Percentiles rank a stretch among this genome's conserved stretches.
Evolutionary conservation across 2,329 filamentous ascomycete species (phyloP).

Genomic region (Ophiobolus disseminans): DNA sequence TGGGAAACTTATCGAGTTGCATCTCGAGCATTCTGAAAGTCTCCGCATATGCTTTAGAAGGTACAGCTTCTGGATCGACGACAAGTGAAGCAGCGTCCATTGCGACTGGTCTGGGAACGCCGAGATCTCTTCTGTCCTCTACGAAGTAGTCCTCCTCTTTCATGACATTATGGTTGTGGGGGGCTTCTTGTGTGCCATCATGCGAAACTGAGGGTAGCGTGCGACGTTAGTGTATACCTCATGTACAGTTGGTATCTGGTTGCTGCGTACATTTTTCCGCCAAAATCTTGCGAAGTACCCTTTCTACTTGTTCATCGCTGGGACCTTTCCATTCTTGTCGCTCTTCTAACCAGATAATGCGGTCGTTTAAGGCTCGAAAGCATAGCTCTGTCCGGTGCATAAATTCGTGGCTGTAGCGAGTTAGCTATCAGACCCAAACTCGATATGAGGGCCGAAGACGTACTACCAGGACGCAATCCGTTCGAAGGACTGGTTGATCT

Average conservation of each 20-base stretch:
- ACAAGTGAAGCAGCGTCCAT: conserved; percentile 31
- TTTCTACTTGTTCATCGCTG: conserved; percentile 45
- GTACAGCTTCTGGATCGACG: conserved; percentile 39
- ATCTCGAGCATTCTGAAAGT: conserved; percentile 39
- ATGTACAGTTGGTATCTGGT: too few relatives aligned
- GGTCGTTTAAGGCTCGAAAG: conserved; percentile 37
- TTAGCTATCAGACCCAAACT: conserved; percentile 10
- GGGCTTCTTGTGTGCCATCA: conserved; percentile 9
- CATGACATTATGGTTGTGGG: conserved; percentile 9
- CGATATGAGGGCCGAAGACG: conserved; percentile 1
- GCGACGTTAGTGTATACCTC: too few relatives aligned
- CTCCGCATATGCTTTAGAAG: conserved; percentile 36
- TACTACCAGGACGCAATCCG: conserved; percentile 43
- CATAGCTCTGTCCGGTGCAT: conserved; percentile 40
- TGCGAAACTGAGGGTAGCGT: too few relatives aligned
- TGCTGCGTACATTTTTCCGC: conserved; percentile 43
- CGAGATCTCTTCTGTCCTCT: conserved; percentile 16
- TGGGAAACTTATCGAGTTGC: conserved; percentile 26
- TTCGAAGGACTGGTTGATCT: conserved; percentile 44
- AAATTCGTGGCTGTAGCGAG: conserved; percentile 30
- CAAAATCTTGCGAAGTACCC: conserved; percentile 45
- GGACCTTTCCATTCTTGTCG: conserved; percentile 29
- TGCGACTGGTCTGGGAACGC: conserved; percentile 21
- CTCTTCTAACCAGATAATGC: conserved; percentile 35
- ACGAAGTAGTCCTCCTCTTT: conserved; percentile 30